These are phyloP conservation scores for Botryococcus braunii DNA, from an alignment of 163 green algal genomes.

Conservation along the genomic window DNA sequence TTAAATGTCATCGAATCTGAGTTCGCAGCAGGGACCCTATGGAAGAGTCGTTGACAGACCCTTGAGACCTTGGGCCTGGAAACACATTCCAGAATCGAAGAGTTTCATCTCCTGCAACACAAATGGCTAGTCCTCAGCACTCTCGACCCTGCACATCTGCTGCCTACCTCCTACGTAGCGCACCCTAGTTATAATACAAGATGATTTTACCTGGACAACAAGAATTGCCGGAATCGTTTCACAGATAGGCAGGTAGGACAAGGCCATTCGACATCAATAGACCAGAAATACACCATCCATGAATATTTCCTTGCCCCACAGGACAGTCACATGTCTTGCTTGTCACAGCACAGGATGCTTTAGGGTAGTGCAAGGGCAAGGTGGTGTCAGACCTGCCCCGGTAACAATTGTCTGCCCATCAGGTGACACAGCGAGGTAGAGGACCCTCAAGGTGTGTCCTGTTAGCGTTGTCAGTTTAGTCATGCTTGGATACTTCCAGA, in stretches of 20 bases:
- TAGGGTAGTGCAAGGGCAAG: not conserved
- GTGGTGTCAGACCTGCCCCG: slow-evolving; percentile 8
- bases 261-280: not conserved
- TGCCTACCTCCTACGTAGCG: too few relatives aligned
- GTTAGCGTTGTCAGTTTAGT: slow-evolving; percentile 81
- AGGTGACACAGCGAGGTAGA: slow-evolving; percentile 87
- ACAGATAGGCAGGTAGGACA: not conserved
- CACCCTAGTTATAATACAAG: too few relatives aligned
- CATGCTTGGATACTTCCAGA: slow-evolving; percentile 95
- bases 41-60: slow-evolving; percentile 20
- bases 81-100: slow-evolving; percentile 96
- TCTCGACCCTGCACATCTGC: too few relatives aligned
- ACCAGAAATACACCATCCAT: not conserved
- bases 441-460: slow-evolving; percentile 83
- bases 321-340: not conserved
- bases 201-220: not conserved
- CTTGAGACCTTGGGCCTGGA: slow-evolving; percentile 35
- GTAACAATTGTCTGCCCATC: slow-evolving; percentile 82
- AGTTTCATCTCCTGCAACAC: slow-evolving; percentile 86
- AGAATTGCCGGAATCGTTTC: not conserved
- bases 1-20: slow-evolving; percentile 40
- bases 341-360: not conserved
- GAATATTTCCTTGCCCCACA: not conserved
- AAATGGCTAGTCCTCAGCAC: not conserved
- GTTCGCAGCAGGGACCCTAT: slow-evolving; percentile 43